Conservation (phyloP, 1,139 yeast species). For the Taiozyma sp. region DNA sequence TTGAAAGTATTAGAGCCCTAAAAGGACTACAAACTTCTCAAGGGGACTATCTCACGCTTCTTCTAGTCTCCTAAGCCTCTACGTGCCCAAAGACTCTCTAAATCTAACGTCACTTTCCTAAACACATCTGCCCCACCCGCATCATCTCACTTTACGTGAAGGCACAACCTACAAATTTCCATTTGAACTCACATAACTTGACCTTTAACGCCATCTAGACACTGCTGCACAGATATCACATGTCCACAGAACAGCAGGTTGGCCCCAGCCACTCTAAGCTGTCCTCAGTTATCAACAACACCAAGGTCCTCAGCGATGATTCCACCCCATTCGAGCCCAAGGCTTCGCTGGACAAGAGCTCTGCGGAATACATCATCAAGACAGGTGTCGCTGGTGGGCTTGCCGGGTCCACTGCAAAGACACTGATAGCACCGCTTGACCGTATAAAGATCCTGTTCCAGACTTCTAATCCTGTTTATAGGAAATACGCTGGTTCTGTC, state of each 20-base stretch:
- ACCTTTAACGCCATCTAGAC: neutral
- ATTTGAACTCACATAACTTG: neutral
- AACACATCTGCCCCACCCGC: neutral
- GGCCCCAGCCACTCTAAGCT: constrained; percentile 1
- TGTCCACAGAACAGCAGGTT: constrained; percentile 2
- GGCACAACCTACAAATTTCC: neutral
- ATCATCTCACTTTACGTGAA: neutral
- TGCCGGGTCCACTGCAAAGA: constrained; percentile 94
- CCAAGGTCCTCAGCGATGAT: constrained; percentile 15
- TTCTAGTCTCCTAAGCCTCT: neutral
- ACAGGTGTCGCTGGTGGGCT: constrained; percentile 94
- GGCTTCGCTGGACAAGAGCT: constrained; percentile 52
- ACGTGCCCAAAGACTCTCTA: neutral
- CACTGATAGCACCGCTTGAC: constrained; percentile 92
- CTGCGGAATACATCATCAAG: constrained; percentile 71
- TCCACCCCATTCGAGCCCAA: constrained; percentile 15
- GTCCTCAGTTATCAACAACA: constrained; percentile 8
- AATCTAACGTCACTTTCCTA: neutral
- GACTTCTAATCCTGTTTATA: constrained; percentile 87
- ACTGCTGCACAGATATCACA: neutral
- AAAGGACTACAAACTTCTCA: neutral
- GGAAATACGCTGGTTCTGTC: constrained; percentile 75
- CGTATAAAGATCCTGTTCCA: constrained; percentile 92
- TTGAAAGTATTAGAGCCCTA: neutral
- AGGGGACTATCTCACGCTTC: neutral